Base-by-base conservation (phyloP, 257 asterid genomes). In the Phtheirospermum japonicum region DNA sequence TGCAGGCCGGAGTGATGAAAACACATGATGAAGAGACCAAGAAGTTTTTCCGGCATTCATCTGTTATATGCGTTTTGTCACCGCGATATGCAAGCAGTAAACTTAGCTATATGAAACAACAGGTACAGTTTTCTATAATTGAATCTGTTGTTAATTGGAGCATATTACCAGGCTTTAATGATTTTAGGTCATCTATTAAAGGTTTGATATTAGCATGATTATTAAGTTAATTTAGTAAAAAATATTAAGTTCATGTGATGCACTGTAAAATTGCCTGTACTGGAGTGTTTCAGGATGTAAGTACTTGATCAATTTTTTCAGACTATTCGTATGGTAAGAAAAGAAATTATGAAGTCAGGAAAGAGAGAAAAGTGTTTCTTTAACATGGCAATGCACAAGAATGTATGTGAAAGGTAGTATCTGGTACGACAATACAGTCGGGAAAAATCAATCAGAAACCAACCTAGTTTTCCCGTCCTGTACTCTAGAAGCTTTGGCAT, bases 11-110 rank as follows among this genome's bases (percentile, higher is more conserved):
- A 57, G 87, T 91, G 30, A 91, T 91, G 98, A 57, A 45, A 65
- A 91, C 98, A 4, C 98, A 91, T 39, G 98, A 91, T 57, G 98
- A 91, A 73, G 94, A 85, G 85, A 91, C 94, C 23, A 84, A 67
- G 77, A 91, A 84, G 84, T 88, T 88, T 66, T 91, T 91, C 62
- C 80, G 74, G 75, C 91, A 75, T 73, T 91, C 98, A 20, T 85
- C 98, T 61, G 98, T 91, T 32, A 85, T 77, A 59, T 91, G 98
- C 12, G 84, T 88, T 67, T 77, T 91, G 57, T 85, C 98, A 45
- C 96, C 95, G 9, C 95, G 96, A 61, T 88, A 91, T 65, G 90
- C 74, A 14, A 91, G 98, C 79, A 76, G 82, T 71, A 91, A 88
- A 80, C 94, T 89, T 56, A 42, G 98, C 84, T 75, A 65, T 76